Evolutionary conservation across 495 filamentous ascomycete genomes (phyloP).

Genomic region (Penicillium goetzii): DNA sequence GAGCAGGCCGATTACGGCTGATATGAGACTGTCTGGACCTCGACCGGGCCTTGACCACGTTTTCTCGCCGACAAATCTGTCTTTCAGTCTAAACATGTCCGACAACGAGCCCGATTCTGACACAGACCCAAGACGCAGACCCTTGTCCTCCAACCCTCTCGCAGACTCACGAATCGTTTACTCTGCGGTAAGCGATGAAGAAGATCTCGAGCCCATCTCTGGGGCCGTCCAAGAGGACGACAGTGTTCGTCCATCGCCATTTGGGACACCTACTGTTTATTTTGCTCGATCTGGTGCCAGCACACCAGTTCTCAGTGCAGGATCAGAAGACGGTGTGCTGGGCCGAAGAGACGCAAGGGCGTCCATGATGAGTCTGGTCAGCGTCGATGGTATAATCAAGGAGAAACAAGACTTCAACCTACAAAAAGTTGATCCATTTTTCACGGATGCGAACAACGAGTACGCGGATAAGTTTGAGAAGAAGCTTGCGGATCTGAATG

Average conservation of each 20-base stretch:
- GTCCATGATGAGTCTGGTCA: slow-evolving; percentile 41
- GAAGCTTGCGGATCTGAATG: slow-evolving; percentile 52
- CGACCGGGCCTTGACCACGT: slow-evolving; percentile 11
- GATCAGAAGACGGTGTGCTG: slow-evolving; percentile 54
- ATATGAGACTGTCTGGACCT: slow-evolving; percentile 15
- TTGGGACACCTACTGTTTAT: slow-evolving; percentile 18
- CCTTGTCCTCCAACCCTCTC: neutral
- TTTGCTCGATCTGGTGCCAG: slow-evolving; percentile 22
- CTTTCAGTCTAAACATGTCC: neutral
- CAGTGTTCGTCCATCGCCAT: slow-evolving; percentile 18
- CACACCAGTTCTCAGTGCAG: slow-evolving; percentile 38
- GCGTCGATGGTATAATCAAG: slow-evolving; percentile 54
- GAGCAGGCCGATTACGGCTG: slow-evolving; percentile 12
- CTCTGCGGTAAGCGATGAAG: slow-evolving; percentile 13
- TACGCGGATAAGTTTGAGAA: slow-evolving; percentile 62
- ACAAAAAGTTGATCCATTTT: slow-evolving; percentile 68
- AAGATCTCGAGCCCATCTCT: slow-evolving; percentile 6
- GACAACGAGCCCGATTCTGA: slow-evolving; percentile 10
- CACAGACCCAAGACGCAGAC: slow-evolving; percentile 2
- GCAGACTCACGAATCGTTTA: slow-evolving; percentile 17
- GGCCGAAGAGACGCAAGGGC: slow-evolving; percentile 12
- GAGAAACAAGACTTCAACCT: slow-evolving; percentile 57
- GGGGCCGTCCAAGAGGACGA: slow-evolving; percentile 11
- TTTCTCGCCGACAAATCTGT: neutral
- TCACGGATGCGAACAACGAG: slow-evolving; percentile 64